Base-by-base conservation (phyloP, 208 protist species). In the Acanthamoeba divionensis region DNA sequence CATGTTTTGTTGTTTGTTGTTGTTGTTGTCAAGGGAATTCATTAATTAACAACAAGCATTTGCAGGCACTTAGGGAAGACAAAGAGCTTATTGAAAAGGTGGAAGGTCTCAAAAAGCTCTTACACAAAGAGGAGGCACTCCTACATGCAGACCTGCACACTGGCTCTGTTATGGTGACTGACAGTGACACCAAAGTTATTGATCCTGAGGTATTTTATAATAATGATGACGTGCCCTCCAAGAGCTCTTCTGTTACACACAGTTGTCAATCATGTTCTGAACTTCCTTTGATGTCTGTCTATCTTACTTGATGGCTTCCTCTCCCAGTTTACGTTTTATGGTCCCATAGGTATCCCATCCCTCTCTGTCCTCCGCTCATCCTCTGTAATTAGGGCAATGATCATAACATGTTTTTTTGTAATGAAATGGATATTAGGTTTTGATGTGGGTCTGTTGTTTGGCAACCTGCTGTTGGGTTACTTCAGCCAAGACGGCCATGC, bases 111-210 rank as follows among this genome's bases (percentile, higher is more conserved):
- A 63, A 45, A 41, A 3, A 12, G 13, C 77, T 83, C 83, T 79
- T 1, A 79, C 36, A n/a, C 63, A 90, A 41, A 90, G n/a, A 55
- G 26, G 63, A 90, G 26, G 83, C 83, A 29, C 63, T 90, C 15
- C 44, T 90, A n/a, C 83, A 90, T 45, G 83, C 44, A 13, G 83
- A 90, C 44, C 83, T 90, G 44, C 83, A 90, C 66, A 90, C 83
- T n/a, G 83, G 83, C 21, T 90, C 83, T 7, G 48, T 90, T 8
- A 69, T 90, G 63, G 83, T 90, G 13, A 47, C 62, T 31, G 4
- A 66, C 4, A 52, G 45, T 38, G 83, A 90, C 24, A 90, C 83
- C 44, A 91, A 60, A 1, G 62, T 90, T 24, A 57, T 90, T 31
- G 83, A 90, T 24, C 77, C 77, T 12, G 77, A 80, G 71, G 71